These are phyloP conservation scores for Ceratobasidium papillatum DNA, from an alignment of 1,284 basidiomycete genomes.

Conservation along the genomic window DNA sequence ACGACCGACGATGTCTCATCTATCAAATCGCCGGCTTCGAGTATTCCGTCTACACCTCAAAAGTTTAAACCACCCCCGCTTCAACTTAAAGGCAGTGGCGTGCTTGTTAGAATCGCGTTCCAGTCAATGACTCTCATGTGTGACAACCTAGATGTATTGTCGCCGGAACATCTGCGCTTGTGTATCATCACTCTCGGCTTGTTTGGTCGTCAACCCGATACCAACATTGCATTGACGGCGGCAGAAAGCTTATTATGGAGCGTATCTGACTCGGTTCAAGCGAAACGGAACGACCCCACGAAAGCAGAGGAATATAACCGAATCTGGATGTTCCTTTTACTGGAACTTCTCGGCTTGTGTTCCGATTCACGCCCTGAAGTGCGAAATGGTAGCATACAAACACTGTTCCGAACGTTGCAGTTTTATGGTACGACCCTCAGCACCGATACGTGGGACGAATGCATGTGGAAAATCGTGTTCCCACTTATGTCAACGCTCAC, in stretches of 20 bases:
- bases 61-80: slow-evolving; percentile 45
- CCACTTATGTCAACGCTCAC: slow-evolving; percentile 83
- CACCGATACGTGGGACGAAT: slow-evolving; percentile 84
- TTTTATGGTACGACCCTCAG: slow-evolving; percentile 88
- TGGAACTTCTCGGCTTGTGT: slow-evolving; percentile 84
- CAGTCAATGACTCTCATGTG: slow-evolving; percentile 94
- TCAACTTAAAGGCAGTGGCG: slow-evolving; percentile 62
- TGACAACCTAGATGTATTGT: slow-evolving; percentile 86
- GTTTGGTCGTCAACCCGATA: slow-evolving; percentile 91
- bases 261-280: slow-evolving; percentile 90
- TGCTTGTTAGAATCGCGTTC: slow-evolving; percentile 88
- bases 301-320: slow-evolving; percentile 76
- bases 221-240: slow-evolving; percentile 94
- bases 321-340: slow-evolving; percentile 91
- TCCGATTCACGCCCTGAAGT: slow-evolving; percentile 87
- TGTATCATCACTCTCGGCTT: slow-evolving; percentile 91
- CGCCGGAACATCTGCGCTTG: slow-evolving; percentile 79
- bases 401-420: slow-evolving; percentile 92
- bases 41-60: slow-evolving; percentile 26
- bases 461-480: slow-evolving; percentile 88
- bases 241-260: slow-evolving; percentile 91
- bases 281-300: slow-evolving; percentile 72
- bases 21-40: slow-evolving; percentile 27
- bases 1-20: slow-evolving; percentile 13
- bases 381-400: slow-evolving; percentile 92